These are phyloP conservation scores for Debaryomyces singareniensis DNA, from an alignment of 1,139 yeast species.

Conservation along the genomic window DNA sequence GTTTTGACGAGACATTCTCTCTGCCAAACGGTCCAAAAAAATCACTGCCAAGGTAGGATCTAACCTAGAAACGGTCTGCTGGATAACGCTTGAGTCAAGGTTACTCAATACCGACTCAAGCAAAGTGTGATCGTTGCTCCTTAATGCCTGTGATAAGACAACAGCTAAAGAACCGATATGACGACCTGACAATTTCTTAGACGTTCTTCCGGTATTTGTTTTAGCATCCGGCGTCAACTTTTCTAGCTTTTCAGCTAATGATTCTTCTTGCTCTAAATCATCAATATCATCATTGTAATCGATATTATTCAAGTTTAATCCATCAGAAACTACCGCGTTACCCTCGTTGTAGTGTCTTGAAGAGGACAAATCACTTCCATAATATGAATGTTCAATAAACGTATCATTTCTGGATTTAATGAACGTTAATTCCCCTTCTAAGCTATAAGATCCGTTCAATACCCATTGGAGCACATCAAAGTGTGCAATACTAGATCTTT, in stretches of 20 bases:
- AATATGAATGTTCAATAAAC: constrained; percentile 32
- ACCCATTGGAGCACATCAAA: constrained; percentile 60
- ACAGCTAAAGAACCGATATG: constrained; percentile 60
- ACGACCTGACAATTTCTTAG: constrained; percentile 19
- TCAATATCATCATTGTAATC: constrained; percentile 39
- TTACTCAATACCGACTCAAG: constrained; percentile 76
- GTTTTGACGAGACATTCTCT: constrained; percentile 64
- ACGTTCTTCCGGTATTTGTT: constrained; percentile 19
- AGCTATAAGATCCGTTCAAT: constrained; percentile 20
- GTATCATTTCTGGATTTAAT: constrained; percentile 33
- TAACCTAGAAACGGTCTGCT: constrained; percentile 62
- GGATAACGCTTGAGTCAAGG: constrained; percentile 68
- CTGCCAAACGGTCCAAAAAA: constrained; percentile 77
- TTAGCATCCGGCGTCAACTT: constrained; percentile 30
- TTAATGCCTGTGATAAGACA: constrained; percentile 63
- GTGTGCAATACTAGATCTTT: constrained; percentile 57
- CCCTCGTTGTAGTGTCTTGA: constrained; percentile 64
- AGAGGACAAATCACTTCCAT: constrained; percentile 70
- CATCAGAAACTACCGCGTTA: constrained; percentile 57
- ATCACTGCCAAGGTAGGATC: constrained; percentile 69
- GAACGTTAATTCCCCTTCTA: constrained; percentile 23
- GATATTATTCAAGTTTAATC: constrained; percentile 55
- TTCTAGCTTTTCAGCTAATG: constrained; percentile 59
- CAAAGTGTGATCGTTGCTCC: constrained; percentile 63
- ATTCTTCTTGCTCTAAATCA: constrained; percentile 29